These are phyloP conservation scores for Cucumis melo DNA, from an alignment of 306 rosid genomes.

Conservation along the genomic window DNA sequence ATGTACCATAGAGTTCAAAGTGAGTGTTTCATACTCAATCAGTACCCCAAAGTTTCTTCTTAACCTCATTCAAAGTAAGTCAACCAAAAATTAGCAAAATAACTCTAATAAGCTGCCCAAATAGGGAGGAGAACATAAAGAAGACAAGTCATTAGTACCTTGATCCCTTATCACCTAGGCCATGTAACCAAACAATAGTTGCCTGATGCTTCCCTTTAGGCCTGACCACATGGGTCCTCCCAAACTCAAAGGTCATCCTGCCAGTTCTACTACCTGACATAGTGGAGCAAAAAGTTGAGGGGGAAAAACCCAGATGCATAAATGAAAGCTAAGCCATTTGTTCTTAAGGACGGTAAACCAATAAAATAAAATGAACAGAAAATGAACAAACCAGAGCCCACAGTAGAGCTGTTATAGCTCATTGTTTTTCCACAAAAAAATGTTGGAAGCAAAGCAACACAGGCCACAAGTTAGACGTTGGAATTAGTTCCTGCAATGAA, in stretches of 20 bases:
- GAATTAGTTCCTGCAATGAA: constrained; percentile 57
- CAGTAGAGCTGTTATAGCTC: constrained; percentile 49
- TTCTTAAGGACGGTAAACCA: background rate
- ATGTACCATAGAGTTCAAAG: background rate
- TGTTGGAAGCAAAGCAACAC: constrained; percentile 1
- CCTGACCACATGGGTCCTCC: constrained; percentile 87
- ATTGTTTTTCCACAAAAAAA: constrained; percentile 29
- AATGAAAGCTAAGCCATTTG: background rate
- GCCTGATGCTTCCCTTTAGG: constrained; percentile 85
- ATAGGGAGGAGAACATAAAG: background rate
- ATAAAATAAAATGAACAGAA: background rate
- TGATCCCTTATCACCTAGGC: constrained; percentile 85
- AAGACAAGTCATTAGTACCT: constrained; percentile 30
- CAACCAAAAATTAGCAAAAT: background rate
- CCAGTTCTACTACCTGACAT: constrained; percentile 56
- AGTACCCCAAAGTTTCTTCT: background rate
- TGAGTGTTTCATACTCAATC: background rate
- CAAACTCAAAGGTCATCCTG: constrained; percentile 62
- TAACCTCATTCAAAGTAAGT: background rate
- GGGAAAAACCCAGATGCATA: constrained; percentile 16
- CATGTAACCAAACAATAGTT: constrained; percentile 90
- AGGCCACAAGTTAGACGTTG: constrained; percentile 21
- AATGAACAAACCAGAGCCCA: constrained; percentile 60
- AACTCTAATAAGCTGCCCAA: background rate
- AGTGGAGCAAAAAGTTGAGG: constrained; percentile 25